Conservation (phyloP, 2,329 filamentous ascomycete genomes). For the Teratosphaeria nubilosa region DNA sequence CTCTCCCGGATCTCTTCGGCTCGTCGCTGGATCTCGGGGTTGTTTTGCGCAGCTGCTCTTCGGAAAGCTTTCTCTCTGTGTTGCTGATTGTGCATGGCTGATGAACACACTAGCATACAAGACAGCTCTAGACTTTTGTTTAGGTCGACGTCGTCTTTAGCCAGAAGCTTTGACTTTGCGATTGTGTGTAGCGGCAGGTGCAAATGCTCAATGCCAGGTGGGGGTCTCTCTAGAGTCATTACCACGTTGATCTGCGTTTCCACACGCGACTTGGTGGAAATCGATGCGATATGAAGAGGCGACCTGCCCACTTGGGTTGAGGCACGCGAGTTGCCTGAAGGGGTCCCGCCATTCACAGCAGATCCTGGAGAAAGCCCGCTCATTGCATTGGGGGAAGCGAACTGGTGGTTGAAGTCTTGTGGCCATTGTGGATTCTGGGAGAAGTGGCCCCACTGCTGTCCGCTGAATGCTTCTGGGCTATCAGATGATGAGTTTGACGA, state of each 20-base stretch:
- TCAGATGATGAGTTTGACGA: conserved; percentile 27
- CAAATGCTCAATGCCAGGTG: conserved; percentile 64
- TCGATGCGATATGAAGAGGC: conserved; percentile 27
- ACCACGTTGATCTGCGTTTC: conserved; percentile 93
- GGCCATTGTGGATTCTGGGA: conserved; percentile 25
- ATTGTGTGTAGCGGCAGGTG: conserved; percentile 86
- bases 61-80: conserved; percentile 57
- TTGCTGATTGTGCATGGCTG: conserved; percentile 69
- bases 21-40: conserved; percentile 33
- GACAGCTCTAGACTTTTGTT: conserved; percentile 70
- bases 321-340: conserved; percentile 8
- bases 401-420: conserved; percentile 20
- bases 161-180: conserved; percentile 82
- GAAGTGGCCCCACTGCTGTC: conserved; percentile 18
- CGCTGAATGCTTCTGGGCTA: conserved; percentile 23
- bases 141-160: conserved; percentile 58
- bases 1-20: conserved; percentile 29
- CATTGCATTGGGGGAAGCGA: conserved; percentile 20
- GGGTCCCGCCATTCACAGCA: conserved; percentile 19
- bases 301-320: conserved; percentile 16
- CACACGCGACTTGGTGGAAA: conserved; percentile 66
- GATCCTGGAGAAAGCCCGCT: conserved; percentile 27
- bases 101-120: conserved; percentile 80
- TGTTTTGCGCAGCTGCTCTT: conserved; percentile 40
- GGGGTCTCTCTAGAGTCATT: conserved; percentile 66